A percentile compares a stretch with the other conserved stretches of the same genome.
Evolutionary conservation across 1,139 yeast species (phyloP).

Genomic region (Pichia sp.): DNA sequence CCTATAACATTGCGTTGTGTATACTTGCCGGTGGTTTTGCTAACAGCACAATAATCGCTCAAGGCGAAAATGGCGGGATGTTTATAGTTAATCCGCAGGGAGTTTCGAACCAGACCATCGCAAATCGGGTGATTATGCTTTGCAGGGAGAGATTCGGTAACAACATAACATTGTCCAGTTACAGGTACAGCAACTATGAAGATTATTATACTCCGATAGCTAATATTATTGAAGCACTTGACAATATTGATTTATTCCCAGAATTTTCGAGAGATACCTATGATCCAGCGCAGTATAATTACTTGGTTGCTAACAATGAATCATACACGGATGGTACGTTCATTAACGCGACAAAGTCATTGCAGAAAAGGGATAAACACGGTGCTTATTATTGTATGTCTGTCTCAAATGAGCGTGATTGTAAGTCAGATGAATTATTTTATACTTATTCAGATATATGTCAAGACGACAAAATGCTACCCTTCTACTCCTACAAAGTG

Average conservation of each 20-base stretch:
- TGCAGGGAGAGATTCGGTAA: neutral
- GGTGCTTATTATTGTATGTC: neutral
- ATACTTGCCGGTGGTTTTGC: neutral
- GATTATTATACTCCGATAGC: neutral
- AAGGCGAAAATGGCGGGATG: neutral
- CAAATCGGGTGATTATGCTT: neutral
- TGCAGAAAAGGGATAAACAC: neutral
- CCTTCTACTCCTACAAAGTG: neutral
- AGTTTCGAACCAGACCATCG: neutral
- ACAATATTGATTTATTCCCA: neutral
- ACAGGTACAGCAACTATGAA: neutral
- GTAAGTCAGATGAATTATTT: neutral
- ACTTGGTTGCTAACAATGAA: neutral
- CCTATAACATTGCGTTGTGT: neutral
- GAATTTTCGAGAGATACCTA: neutral
- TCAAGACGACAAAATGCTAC: neutral
- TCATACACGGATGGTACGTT: neutral
- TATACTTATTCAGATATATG: neutral
- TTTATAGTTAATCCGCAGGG: neutral
- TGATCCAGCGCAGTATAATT: neutral
- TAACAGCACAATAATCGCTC: neutral
- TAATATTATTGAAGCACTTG: neutral
- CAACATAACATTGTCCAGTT: neutral
- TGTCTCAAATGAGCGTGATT: neutral
- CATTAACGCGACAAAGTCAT: neutral